Percentiles rank a stretch among this genome's conserved stretches.
Evolutionary conservation across 345 rosid species (phyloP).

Genomic region (Eucalyptus rudis): DNA sequence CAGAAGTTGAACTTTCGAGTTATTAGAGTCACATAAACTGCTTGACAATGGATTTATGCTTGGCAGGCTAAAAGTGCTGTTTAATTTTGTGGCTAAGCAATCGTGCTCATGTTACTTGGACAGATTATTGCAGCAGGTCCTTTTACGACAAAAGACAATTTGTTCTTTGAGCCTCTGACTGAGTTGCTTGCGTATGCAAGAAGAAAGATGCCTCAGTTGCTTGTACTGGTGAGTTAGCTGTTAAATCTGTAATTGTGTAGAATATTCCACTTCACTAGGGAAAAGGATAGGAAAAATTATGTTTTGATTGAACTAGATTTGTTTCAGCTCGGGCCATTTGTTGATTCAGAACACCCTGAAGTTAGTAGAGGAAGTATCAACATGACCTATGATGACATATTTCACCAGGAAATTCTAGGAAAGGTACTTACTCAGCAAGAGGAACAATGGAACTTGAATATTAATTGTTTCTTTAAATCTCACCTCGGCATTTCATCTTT

Average conservation of each 20-base stretch:
- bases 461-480: not conserved
- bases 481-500: not conserved
- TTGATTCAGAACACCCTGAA: slow-evolving; percentile 87
- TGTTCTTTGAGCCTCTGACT: slow-evolving; percentile 72
- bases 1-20: not conserved
- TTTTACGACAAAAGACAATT: slow-evolving; percentile 73
- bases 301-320: not conserved
- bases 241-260: not conserved
- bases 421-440: slow-evolving; percentile 30
- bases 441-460: not conserved
- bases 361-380: slow-evolving; percentile 54
- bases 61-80: not conserved
- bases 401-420: slow-evolving; percentile 43
- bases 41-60: not conserved
- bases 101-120: not conserved
- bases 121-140: slow-evolving; percentile 93
- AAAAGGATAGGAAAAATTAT: not conserved
- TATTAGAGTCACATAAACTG: not conserved
- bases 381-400: slow-evolving; percentile 54
- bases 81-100: not conserved
- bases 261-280: not conserved
- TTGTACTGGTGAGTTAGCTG: slow-evolving; percentile 39
- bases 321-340: slow-evolving; percentile 82
- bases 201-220: slow-evolving; percentile 73
- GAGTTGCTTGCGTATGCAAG: slow-evolving; percentile 82